phyloP scores from a whole-genome alignment of 2,329 filamentous ascomycete genomes.

The Talaromyces amestolkiae region DNA sequence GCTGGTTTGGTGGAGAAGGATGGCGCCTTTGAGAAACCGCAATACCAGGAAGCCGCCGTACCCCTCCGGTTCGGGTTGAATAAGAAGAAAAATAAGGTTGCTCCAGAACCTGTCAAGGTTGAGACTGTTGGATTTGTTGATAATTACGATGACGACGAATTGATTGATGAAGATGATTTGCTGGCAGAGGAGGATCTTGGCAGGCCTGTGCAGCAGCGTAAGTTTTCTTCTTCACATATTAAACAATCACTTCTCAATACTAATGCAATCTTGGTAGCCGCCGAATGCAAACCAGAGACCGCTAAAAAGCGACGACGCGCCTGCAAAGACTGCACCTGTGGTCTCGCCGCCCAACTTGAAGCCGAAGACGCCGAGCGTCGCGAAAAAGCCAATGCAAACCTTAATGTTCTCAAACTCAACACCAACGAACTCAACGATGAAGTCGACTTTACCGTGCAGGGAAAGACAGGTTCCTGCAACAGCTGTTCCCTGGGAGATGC shows the following conservation, averaged over 20 bases:
- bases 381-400: slow-evolving; percentile 58
- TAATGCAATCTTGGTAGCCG: slow-evolving; percentile 51
- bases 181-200: slow-evolving; percentile 81
- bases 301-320: slow-evolving; percentile 90
- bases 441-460: slow-evolving; percentile 95
- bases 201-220: slow-evolving; percentile 75
- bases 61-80: slow-evolving; percentile 58
- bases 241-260: too few species aligned
- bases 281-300: slow-evolving; percentile 80
- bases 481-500: slow-evolving; percentile 94
- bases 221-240: slow-evolving; percentile 38
- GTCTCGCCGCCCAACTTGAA: slow-evolving; percentile 78
- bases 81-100: slow-evolving; percentile 49
- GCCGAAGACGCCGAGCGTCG: slow-evolving; percentile 76
- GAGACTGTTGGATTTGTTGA: slow-evolving; percentile 20
- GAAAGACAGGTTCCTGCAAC: slow-evolving; percentile 91
- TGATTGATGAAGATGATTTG: slow-evolving; percentile 88
- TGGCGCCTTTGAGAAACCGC: slow-evolving; percentile 69
- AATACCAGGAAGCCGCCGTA: slow-evolving; percentile 58
- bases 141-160: slow-evolving; percentile 58
- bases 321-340: slow-evolving; percentile 98
- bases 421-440: slow-evolving; percentile 74
- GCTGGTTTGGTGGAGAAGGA: slow-evolving; percentile 68
- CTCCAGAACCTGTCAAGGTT: slow-evolving; percentile 21
- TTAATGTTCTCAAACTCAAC: slow-evolving; percentile 61